Evolutionary conservation across 2,329 filamentous ascomycete species (phyloP), one percentile per base, ranked within the genome.

Genomic region (Cordyceps cateniannulata): DNA sequence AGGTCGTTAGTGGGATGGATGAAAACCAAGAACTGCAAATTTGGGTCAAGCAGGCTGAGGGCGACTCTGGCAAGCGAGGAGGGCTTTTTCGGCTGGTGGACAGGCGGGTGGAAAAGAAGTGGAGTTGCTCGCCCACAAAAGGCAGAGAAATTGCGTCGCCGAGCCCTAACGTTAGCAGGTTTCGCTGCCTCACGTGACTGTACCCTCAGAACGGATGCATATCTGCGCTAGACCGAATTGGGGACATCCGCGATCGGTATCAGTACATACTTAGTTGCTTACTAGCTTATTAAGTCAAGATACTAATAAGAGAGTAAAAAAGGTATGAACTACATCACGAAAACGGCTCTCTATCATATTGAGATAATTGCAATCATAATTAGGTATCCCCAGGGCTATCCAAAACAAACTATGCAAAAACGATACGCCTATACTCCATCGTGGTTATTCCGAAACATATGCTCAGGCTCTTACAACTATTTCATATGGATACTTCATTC

Each of bases 1-100:
- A 73, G 68, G 71, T 66, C 70, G 71, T 72, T 64, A 59, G 73
- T 73, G 69, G 72, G 72, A 71, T 71, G 69, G 69, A 69, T 67
- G 42, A 62, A 53, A 47, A 40, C 51, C n/a, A n/a, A n/a, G 53
- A 50, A 49, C 44, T 52, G 56, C 47, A 52, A 59, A 59, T 55
- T 61, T 61, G 59, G 44, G 59, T 58, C 55, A 24, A 50, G 45
- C 18, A 49, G n/a, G 47, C 25, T 53, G 27, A 61, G 42, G 52
- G 59, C 40, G 32, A 48, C 32, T 32, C 29, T 22, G 9, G 20
- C 29, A 18, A 54, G 48, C 10, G 49, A 44, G 38, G 25, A 59
- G 66, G 65, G 68, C 65, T 65, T 68, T 72, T 74, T 73, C 71
- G 14, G 32, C 70, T 70, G 69, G 71, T 73, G 71, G 72, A 73